These are phyloP conservation scores for Pelargonium fulgidum DNA, from an alignment of 441 rosid genomes.

Conservation along the genomic window DNA sequence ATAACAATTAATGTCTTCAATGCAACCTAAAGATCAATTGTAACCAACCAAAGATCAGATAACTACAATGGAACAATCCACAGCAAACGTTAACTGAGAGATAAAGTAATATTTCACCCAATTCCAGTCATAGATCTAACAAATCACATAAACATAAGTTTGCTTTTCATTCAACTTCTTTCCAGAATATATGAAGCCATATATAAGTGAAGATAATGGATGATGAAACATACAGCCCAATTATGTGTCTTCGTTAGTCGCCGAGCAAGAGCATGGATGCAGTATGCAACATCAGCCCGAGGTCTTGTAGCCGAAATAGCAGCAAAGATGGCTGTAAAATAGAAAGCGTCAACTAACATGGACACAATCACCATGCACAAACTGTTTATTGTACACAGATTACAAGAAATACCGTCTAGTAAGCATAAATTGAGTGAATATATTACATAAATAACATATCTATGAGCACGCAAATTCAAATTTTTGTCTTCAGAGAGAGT, in stretches of 20 bases:
- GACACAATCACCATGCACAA: slow-evolving; percentile 16
- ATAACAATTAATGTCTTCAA: slow-evolving; percentile 80
- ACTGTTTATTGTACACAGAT: neutral
- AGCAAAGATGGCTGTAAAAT: slow-evolving; percentile 69
- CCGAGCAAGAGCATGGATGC: slow-evolving; percentile 81
- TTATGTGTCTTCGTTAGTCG: slow-evolving; percentile 81
- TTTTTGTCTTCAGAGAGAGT: neutral
- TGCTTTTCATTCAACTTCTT: neutral
- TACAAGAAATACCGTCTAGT: too few species aligned
- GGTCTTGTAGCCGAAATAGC: slow-evolving; percentile 95
- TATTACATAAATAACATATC: too few species aligned
- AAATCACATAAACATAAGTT: neutral
- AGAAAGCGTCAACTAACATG: slow-evolving; percentile 8
- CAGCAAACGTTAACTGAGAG: neutral
- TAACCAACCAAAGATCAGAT: slow-evolving; percentile 13
- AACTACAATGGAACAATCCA: neutral
- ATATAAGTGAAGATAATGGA: neutral
- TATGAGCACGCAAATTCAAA: slow-evolving; percentile 2
- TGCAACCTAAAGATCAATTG: slow-evolving; percentile 62
- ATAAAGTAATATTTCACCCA: neutral
- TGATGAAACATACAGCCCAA: slow-evolving; percentile 69
- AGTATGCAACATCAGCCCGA: slow-evolving; percentile 96
- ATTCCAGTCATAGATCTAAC: neutral
- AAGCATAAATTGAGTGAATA: too few species aligned
- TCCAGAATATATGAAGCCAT: neutral